Evolutionary conservation across 495 filamentous ascomycete species (phyloP).

Genomic region (Sporormia fimetaria): DNA sequence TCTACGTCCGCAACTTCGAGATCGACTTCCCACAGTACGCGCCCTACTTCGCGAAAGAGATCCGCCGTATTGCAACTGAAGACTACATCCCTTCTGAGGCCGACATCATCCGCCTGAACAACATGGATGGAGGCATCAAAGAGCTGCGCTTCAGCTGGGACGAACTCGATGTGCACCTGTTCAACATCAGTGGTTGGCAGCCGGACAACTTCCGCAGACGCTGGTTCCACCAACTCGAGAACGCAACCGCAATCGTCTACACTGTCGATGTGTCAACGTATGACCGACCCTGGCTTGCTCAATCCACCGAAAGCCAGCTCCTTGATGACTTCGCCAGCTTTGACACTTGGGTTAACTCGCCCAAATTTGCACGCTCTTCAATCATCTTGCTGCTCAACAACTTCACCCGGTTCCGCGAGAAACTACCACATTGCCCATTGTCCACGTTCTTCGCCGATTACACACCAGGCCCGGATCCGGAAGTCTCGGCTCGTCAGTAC

Average conservation of each 20-base stretch:
- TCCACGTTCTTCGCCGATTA: constrained; percentile 21
- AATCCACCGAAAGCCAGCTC: constrained; percentile 11
- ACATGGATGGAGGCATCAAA: constrained; percentile 18
- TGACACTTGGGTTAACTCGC: constrained; percentile 14
- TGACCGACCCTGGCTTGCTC: constrained; percentile 15
- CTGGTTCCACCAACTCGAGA: constrained; percentile 24
- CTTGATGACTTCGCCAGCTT: constrained; percentile 20
- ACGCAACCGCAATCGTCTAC: constrained; percentile 14
- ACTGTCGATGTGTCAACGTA: constrained; percentile 18
- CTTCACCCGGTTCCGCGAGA: constrained; percentile 18
- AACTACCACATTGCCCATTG: constrained; percentile 14
- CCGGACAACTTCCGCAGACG: constrained; percentile 18
- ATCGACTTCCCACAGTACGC: constrained; percentile 23
- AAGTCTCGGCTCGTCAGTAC: constrained; percentile 14
- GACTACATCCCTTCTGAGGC: constrained; percentile 17
- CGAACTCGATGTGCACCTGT: constrained; percentile 16
- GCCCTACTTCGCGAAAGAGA: constrained; percentile 11
- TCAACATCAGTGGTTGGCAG: constrained; percentile 20
- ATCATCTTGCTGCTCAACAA: constrained; percentile 19
- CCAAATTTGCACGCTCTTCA: constrained; percentile 14
- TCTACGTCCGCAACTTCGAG: constrained; percentile 20
- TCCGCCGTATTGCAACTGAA: constrained; percentile 1
- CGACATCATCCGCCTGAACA: constrained; percentile 18
- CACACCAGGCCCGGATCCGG: constrained; percentile 1
- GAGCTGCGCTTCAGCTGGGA: constrained; percentile 21